phyloP scores from a whole-genome alignment of 495 filamentous ascomycete genomes.

The Aspergillus heteromorphus region DNA sequence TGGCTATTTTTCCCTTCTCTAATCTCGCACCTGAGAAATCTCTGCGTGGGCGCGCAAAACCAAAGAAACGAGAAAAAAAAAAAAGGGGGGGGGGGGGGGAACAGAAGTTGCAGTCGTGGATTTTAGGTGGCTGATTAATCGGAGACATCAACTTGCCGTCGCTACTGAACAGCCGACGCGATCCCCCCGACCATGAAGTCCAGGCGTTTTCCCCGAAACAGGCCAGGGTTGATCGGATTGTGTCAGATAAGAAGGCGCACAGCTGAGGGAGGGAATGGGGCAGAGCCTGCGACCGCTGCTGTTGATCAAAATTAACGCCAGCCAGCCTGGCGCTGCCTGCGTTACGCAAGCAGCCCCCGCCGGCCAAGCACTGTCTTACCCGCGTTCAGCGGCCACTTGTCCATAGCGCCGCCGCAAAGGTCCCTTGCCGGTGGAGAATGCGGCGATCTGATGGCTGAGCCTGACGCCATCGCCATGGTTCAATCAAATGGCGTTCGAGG shows the following conservation, averaged over 20 bases:
- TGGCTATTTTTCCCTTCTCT: no score
- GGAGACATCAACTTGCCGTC: background rate
- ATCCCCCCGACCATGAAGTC: background rate
- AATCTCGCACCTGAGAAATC: no score
- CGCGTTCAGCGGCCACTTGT: conserved; percentile 36
- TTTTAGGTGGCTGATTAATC: no score
- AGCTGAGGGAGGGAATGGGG: conserved; percentile 4
- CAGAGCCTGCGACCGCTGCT: conserved; percentile 8
- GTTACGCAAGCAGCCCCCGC: conserved; percentile 42
- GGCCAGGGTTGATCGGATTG: conserved; percentile 1
- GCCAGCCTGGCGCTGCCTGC: conserved; percentile 20
- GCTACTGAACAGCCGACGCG: no score
- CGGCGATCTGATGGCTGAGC: conserved; percentile 34
- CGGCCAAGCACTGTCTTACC: conserved; percentile 31
- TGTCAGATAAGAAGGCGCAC: conserved; percentile 2
- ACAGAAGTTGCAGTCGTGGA: no score
- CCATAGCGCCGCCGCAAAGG: conserved; percentile 28
- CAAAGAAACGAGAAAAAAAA: no score
- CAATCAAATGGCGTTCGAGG: conserved; percentile 15
- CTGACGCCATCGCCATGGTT: conserved; percentile 29
- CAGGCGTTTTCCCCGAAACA: background rate
- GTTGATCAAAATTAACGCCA: conserved; percentile 38
- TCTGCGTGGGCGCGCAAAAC: no score
- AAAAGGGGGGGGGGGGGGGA: no score
- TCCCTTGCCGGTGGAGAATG: conserved; percentile 44